These are phyloP conservation scores for Liquidambar formosana DNA, from an alignment of 164 flowering plant genomes.

Conservation along the genomic window DNA sequence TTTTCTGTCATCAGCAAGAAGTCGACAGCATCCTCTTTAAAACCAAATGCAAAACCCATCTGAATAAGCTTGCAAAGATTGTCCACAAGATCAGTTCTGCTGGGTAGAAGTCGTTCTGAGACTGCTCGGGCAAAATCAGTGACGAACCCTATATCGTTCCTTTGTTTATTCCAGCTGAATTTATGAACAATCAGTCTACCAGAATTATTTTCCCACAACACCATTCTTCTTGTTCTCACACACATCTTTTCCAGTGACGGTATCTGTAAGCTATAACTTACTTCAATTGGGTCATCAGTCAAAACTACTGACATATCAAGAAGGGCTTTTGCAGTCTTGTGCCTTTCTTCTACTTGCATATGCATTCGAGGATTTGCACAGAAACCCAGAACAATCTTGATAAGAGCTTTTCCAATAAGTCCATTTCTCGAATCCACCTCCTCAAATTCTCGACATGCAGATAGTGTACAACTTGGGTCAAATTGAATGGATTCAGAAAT, in stretches of 20 bases:
- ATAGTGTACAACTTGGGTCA: background rate
- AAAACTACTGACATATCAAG: background rate
- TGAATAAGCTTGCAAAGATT: constrained; percentile 10
- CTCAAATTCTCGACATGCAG: background rate
- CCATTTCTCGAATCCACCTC: background rate
- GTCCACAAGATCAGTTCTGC: background rate
- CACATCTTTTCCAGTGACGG: background rate
- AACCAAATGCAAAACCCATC: constrained; percentile 4
- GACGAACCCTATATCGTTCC: background rate
- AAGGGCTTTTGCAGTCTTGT: constrained; percentile 3
- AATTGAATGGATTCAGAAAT: background rate
- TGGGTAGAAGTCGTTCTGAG: constrained; percentile 1
- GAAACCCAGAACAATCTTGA: constrained; percentile 7
- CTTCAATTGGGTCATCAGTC: background rate
- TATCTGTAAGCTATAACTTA: background rate
- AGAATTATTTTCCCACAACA: background rate
- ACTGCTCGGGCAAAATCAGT: constrained; percentile 4
- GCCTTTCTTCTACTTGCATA: constrained; percentile 3
- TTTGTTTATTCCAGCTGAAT: background rate
- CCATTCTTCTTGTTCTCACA: background rate
- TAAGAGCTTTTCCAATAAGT: constrained; percentile 3
- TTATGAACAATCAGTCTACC: background rate
- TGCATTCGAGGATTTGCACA: background rate
- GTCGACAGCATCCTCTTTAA: constrained; percentile 6
- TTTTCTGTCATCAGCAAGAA: constrained; percentile 11